phyloP scores from a whole-genome alignment of 164 flowering plant genomes.

The Magnolia changhungtana region DNA sequence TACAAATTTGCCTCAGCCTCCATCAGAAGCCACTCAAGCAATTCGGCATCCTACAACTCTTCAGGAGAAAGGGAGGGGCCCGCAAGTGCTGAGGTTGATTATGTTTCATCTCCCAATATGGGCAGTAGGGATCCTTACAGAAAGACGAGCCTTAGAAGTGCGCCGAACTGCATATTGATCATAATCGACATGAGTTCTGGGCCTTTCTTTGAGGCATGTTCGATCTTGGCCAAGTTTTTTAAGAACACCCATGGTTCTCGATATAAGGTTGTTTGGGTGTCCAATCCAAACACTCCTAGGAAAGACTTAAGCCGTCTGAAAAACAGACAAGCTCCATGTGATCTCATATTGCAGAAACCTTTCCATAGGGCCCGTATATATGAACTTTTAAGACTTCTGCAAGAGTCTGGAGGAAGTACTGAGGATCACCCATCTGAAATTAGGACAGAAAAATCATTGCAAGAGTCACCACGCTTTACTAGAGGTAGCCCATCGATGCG shows the following conservation, averaged over 20 bases:
- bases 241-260: not conserved
- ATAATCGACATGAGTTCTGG: constrained; percentile 16
- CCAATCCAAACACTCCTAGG: not conserved
- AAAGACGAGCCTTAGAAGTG: constrained; percentile 1
- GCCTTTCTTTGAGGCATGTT: constrained; percentile 13
- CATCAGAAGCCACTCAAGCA: constrained; percentile 6
- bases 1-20: constrained; percentile 11
- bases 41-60: constrained; percentile 9
- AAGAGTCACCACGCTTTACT: not conserved
- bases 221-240: constrained; percentile 8
- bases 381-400: constrained; percentile 17
- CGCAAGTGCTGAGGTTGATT: constrained; percentile 1
- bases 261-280: constrained; percentile 39
- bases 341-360: constrained; percentile 31
- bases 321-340: constrained; percentile 10
- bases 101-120: not conserved
- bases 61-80: constrained; percentile 19
- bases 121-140: not conserved
- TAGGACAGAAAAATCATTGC: not conserved
- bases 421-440: not conserved
- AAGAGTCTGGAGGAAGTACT: constrained; percentile 19
- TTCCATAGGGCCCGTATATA: constrained; percentile 39
- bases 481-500: not conserved
- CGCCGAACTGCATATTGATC: constrained; percentile 10
- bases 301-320: not conserved